phyloP scores from a whole-genome alignment of 768 basidiomycete species.

The Hortiboletus flavorubellus region DNA sequence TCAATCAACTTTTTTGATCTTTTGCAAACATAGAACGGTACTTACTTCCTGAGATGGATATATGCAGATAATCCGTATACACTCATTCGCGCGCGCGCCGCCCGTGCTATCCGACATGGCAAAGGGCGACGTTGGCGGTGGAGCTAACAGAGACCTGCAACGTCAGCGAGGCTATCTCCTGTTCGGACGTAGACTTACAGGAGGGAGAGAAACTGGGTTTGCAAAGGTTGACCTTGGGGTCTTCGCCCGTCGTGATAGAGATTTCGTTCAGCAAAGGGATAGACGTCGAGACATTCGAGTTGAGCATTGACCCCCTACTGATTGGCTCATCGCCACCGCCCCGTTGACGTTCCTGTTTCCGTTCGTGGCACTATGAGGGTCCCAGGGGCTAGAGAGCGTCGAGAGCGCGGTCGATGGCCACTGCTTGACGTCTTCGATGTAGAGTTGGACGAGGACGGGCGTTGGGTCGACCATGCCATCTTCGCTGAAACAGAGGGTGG shows the following conservation, averaged over 20 bases:
- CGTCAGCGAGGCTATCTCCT: background rate
- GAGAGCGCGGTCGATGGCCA: constrained; percentile 14
- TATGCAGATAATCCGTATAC: too few relatives aligned
- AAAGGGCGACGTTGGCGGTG: constrained; percentile 25
- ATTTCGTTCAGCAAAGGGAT: constrained; percentile 18
- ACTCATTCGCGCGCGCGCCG: background rate
- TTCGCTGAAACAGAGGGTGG: background rate
- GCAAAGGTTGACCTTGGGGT: constrained; percentile 13
- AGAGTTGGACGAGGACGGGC: constrained; percentile 24
- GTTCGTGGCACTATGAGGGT: background rate
- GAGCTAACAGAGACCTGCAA: constrained; percentile 9
- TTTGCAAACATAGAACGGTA: background rate
- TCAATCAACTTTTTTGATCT: background rate
- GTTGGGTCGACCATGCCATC: too few relatives aligned
- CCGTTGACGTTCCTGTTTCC: too few relatives aligned
- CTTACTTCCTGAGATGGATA: too few relatives aligned
- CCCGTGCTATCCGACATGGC: constrained; percentile 23
- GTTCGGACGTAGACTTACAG: constrained; percentile 7
- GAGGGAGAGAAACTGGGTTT: constrained; percentile 25
- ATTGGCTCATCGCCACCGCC: too few relatives aligned
- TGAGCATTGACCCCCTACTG: constrained; percentile 10
- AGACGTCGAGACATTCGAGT: constrained; percentile 27
- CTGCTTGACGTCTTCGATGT: constrained; percentile 22
- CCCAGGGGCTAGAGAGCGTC: constrained; percentile 6
- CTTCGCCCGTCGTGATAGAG: constrained; percentile 22